Conservation (phyloP, 78 protist genomes). For the Dictyostelium brefeldianum region DNA sequence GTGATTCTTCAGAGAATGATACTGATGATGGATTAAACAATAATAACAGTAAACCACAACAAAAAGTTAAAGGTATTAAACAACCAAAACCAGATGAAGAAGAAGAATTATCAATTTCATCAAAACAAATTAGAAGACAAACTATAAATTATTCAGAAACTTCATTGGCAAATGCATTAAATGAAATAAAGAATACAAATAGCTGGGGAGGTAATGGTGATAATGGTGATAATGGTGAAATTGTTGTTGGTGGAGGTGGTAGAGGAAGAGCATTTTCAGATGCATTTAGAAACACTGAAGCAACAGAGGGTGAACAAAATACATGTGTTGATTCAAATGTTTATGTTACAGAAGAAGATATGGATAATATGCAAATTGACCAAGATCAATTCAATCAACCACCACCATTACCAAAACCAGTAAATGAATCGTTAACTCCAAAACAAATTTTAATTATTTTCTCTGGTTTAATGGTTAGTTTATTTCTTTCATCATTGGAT, state of each 20-base stretch:
- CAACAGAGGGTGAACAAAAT: background rate
- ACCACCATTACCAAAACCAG: background rate
- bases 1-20: background rate
- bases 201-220: background rate
- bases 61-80: background rate
- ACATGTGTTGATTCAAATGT: background rate
- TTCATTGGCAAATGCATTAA: background rate
- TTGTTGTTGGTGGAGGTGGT: background rate
- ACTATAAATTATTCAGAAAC: background rate
- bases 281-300: background rate
- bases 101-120: background rate
- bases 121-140: background rate
- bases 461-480: constrained; percentile 66
- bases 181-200: too few species aligned
- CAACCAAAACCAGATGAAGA: constrained; percentile 7
- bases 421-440: background rate
- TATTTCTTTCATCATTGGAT: constrained; percentile 73
- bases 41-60: background rate
- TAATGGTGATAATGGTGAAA: background rate
- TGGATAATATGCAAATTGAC: background rate
- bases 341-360: background rate
- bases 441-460: constrained; percentile 56
- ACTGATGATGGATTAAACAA: background rate
- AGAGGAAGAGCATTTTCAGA: constrained; percentile 7
- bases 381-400: background rate